Base-by-base conservation (phyloP, 1,284 basidiomycete genomes). In the Somion occarium region DNA sequence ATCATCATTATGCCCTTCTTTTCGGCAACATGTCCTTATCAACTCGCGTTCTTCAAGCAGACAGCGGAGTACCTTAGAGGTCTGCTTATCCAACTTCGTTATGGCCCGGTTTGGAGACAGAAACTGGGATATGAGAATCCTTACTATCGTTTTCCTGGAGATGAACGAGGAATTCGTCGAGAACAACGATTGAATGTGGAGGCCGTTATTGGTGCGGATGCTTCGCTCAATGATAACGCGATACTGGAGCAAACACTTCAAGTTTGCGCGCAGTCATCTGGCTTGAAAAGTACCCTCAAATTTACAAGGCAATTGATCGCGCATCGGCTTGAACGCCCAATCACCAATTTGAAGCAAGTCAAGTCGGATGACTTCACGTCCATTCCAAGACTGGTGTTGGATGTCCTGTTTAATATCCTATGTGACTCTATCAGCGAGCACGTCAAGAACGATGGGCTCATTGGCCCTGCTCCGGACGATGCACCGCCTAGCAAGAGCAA, bases 101-200 rank as follows among this genome's bases (percentile, higher is more conserved):
- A 23, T 25, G 44, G 44, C 11, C 5, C 5, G 11, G 11, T 5
- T 25, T 45, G 44, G 44, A 42, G 39, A 42, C 39, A 42, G 19
- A 19, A 25, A 9, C 13, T 22, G 24, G 44, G 44, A 11, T 45
- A 45, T 23, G 23, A 45, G 11, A 22, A 45, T 23, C n/a, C 39
- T 7, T 45, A 22, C 24, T 45, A 45, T 18, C 44, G 44, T 5
- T 45, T 45, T 18, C 44, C 44, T 9, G 44, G 44, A 5, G 44
- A 45, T 18, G 44, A 45, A 45, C 20, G 44, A 45, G 44, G 44
- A 45, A 18, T 25, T 5, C 44, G 44, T 19, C 18, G 44, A 18
- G 44, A 45, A 13, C 15, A 23, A 11, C 9, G 25, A 23, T 26
- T 45, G 11, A 23, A 45, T 23, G 23, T 45, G 9, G n/a, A n/a